These are phyloP conservation scores for Graphiopsis chlorocephala DNA, from an alignment of 2,329 filamentous ascomycete species.

Conservation along the genomic window DNA sequence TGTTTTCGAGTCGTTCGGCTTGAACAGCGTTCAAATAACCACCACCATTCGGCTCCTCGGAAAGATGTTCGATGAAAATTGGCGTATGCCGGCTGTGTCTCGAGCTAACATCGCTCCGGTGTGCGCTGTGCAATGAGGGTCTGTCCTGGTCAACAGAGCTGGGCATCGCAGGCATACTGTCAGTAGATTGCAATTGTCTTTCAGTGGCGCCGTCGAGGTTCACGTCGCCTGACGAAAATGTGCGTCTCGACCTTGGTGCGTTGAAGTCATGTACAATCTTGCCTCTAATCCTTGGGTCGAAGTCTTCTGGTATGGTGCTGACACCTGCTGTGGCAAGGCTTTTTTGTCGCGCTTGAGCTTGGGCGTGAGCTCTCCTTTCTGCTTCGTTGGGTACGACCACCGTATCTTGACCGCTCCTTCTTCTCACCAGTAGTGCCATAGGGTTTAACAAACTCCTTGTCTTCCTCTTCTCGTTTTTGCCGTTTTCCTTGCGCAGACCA, in stretches of 20 bases:
- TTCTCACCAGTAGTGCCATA: slow-evolving; percentile 57
- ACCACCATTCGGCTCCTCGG: slow-evolving; percentile 47
- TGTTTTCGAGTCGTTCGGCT: slow-evolving; percentile 48
- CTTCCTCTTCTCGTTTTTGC: slow-evolving; percentile 45
- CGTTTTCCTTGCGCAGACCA: slow-evolving; percentile 4
- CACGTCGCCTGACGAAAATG: slow-evolving; percentile 21
- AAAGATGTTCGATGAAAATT: slow-evolving; percentile 61
- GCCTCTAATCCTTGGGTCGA: slow-evolving; percentile 62
- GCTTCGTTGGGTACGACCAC: slow-evolving; percentile 18
- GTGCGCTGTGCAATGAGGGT: not conserved
- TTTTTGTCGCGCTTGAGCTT: slow-evolving; percentile 45
- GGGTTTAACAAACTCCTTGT: slow-evolving; percentile 52
- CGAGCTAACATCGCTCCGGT: slow-evolving; percentile 9
- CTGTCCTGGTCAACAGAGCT: not conserved
- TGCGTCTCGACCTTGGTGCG: slow-evolving; percentile 52
- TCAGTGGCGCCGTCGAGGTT: slow-evolving; percentile 71
- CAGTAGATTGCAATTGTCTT: slow-evolving; percentile 80
- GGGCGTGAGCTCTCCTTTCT: slow-evolving; percentile 32
- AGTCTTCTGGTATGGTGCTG: slow-evolving; percentile 55
- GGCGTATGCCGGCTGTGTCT: slow-evolving; percentile 51
- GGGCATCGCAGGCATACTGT: slow-evolving; percentile 11
- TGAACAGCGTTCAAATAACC: slow-evolving; percentile 43
- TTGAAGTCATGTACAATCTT: slow-evolving; percentile 65
- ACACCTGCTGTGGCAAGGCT: slow-evolving; percentile 53
- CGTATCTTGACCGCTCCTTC: slow-evolving; percentile 48